phyloP scores from a whole-genome alignment of 75 land plant genomes.

The Azolla pinnata region DNA sequence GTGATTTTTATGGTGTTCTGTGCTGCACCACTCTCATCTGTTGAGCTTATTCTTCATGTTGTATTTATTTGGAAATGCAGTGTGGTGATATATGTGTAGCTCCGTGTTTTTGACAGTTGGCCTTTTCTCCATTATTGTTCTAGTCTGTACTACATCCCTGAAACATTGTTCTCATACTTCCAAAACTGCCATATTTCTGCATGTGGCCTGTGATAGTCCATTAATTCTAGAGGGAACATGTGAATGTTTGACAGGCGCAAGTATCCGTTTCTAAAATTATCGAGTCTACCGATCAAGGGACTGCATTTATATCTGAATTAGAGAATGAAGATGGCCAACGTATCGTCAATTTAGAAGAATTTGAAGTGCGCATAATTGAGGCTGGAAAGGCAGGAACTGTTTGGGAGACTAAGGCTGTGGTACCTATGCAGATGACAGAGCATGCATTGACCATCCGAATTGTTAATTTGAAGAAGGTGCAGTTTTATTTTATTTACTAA shows the following conservation, averaged over 20 bases:
- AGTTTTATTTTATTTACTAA: neutral
- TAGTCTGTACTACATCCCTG: too few relatives aligned
- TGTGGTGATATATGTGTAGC: too few relatives aligned
- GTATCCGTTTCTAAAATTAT: neutral
- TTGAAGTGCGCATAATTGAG: slow-evolving; percentile 83
- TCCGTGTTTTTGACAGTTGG: too few relatives aligned
- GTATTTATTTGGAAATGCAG: too few relatives aligned
- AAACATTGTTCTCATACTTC: too few relatives aligned
- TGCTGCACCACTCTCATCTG: too few relatives aligned
- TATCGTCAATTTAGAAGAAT: slow-evolving; percentile 72
- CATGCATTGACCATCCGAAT: slow-evolving; percentile 86
- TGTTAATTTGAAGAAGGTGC: slow-evolving; percentile 61
- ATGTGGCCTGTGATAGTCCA: too few relatives aligned
- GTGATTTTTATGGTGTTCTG: neutral
- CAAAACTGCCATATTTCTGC: too few relatives aligned
- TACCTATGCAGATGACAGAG: slow-evolving; percentile 80
- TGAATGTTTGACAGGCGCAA: slow-evolving; percentile 3
- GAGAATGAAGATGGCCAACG: slow-evolving; percentile 62
- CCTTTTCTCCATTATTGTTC: too few relatives aligned
- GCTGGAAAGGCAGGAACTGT: slow-evolving; percentile 61
- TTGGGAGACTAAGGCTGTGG: slow-evolving; percentile 72
- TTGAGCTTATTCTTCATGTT: too few relatives aligned
- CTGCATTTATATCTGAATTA: slow-evolving; percentile 25
- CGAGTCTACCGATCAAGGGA: slow-evolving; percentile 6
- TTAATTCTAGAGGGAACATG: too few relatives aligned